phyloP scores from a whole-genome alignment of 2,329 filamentous ascomycete species.

The Helotiales sp. region DNA sequence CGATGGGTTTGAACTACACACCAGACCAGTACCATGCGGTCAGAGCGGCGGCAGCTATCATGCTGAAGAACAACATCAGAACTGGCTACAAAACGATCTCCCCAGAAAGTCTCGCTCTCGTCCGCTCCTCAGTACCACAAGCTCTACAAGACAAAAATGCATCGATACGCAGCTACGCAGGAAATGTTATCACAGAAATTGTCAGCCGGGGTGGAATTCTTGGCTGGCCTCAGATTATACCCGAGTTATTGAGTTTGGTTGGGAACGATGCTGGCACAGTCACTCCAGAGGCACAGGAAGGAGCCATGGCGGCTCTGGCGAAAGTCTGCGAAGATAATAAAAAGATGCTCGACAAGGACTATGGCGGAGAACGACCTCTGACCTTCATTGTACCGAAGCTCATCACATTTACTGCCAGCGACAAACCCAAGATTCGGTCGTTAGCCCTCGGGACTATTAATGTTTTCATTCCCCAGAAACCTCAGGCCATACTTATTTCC shows the following conservation, averaged over 20 bases:
- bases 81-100: constrained; percentile 74
- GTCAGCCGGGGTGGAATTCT: constrained; percentile 81
- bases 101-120: constrained; percentile 69
- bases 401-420: constrained; percentile 79
- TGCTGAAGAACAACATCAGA: constrained; percentile 93
- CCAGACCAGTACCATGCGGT: constrained; percentile 69
- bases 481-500: constrained; percentile 76
- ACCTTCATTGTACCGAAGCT: constrained; percentile 88
- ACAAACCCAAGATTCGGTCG: constrained; percentile 74
- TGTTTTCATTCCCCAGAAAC: constrained; percentile 83
- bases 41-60: constrained; percentile 84
- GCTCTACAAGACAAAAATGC: constrained; percentile 78
- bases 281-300: constrained; percentile 77
- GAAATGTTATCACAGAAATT: constrained; percentile 92
- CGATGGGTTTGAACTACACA: constrained; percentile 59
- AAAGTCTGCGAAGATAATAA: constrained; percentile 98
- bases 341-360: constrained; percentile 81
- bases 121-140: constrained; percentile 76
- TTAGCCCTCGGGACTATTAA: constrained; percentile 85
- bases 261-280: constrained; percentile 69
- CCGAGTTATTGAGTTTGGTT: constrained; percentile 77
- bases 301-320: constrained; percentile 86
- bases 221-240: constrained; percentile 87
- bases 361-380: constrained; percentile 84
- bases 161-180: constrained; percentile 85